Evolutionary conservation across 2,329 filamentous ascomycete genomes (phyloP), one percentile per base, ranked within the genome.

Genomic region (Exophiala dermatitidis): DNA sequence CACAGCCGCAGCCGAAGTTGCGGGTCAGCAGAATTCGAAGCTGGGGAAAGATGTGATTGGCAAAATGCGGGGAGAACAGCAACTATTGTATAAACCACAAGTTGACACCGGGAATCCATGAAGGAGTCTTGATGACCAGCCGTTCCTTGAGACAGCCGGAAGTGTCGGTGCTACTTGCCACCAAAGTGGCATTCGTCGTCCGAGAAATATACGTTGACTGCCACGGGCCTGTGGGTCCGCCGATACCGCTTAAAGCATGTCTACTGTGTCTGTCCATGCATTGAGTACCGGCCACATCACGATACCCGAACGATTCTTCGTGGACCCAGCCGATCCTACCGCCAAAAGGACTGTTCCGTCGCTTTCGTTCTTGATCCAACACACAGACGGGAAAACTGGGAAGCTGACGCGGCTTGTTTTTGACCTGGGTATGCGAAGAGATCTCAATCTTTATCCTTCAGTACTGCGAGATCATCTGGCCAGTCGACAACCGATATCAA

Each of bases 221-320:
- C 19, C 33, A n/a, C 33, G 33, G 33, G 7, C 33, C n/a, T 36
- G 6, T 12, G 37, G 37, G 8, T 12, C 19, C 7, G 19, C 37
- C 8, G 37, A 45, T 32, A 45, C 4, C 28, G 10, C 42, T 3
- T 10, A 6, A 45, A 45, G 5, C 2, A 61, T 61, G 60, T 46
- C 60, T 9, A 59, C 61, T 8, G 67, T 71, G 7, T 63, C 67
- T 31, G 64, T 72, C 1, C 68, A 72, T 54, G 71, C 70, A 6
- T 65, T 73, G 5, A 65, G 64, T 4, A 60, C 64, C 5, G 63
- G 65, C 6, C 53, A 59, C 49, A 44, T 64, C 12, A 65, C 63
- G 19, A 58, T 66, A 9, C 62, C 62, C 10, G 64, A 66, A 50
- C 58, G 60, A 37, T 64, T 60, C 46, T 66, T 65, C 42, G 58